Conservation (phyloP, 139 green algal genomes). For the Mesotaenium endlicherianum region DNA sequence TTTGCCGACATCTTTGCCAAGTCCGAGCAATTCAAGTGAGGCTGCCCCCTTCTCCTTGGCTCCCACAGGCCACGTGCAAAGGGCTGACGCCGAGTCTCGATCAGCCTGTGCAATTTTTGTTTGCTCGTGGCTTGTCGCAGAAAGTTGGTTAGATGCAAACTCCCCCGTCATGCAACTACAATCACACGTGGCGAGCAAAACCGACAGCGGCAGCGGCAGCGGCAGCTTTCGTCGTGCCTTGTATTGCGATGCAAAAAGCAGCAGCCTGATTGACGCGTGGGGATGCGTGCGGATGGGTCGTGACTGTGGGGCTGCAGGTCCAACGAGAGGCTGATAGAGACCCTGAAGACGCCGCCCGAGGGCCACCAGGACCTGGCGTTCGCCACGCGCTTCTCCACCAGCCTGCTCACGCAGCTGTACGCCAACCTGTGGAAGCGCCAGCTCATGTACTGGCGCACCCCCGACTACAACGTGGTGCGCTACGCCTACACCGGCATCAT, state of each 20-base stretch:
- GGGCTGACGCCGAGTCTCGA: no score
- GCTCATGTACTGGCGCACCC: slow-evolving; percentile 30
- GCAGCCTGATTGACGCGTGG: no score
- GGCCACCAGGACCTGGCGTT: not conserved
- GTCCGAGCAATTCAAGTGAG: slow-evolving; percentile 1
- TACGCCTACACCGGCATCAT: slow-evolving; percentile 33
- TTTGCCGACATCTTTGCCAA: slow-evolving; percentile 22
- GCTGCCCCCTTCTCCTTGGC: no score
- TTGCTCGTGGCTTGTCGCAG: no score
- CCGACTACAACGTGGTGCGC: slow-evolving; percentile 29
- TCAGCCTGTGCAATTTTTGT: no score
- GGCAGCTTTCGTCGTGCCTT: no score
- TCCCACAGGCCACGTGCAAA: no score
- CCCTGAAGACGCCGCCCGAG: not conserved
- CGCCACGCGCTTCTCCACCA: not conserved
- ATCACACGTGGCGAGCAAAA: no score
- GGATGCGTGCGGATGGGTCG: not conserved
- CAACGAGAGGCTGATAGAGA: not conserved
- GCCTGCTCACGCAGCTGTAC: not conserved
- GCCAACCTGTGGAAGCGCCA: not conserved
- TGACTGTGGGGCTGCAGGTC: not conserved
- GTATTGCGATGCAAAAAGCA: no score
- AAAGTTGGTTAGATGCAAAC: no score
- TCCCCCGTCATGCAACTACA: no score
- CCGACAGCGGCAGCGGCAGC: no score